These are phyloP conservation scores for Bacterosira constricta DNA, from an alignment of 108 stramenopile species.

Conservation along the genomic window DNA sequence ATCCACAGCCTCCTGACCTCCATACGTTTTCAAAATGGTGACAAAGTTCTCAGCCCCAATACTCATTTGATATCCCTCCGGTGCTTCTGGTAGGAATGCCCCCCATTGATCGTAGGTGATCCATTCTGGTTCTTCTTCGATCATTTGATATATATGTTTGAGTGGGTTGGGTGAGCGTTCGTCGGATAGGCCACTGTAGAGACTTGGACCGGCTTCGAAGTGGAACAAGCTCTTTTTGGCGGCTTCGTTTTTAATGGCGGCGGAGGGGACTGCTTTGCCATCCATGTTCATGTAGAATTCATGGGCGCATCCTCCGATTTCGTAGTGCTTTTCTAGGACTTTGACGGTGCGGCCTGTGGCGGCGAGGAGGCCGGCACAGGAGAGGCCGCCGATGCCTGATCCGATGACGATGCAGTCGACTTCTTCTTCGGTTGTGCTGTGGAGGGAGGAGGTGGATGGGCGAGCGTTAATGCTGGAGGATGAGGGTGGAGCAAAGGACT, in stretches of 20 bases:
- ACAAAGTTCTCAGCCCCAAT: conserved; percentile 86
- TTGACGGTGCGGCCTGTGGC: conserved; percentile 61
- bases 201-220: conserved; percentile 93
- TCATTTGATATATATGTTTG: conserved; percentile 94
- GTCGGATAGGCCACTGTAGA: conserved; percentile 84
- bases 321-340: conserved; percentile 88
- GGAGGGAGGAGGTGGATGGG: not conserved
- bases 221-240: conserved; percentile 65
- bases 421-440: conserved; percentile 33
- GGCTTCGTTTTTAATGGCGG: not conserved
- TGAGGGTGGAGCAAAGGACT: too few relatives aligned
- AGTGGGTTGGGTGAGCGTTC: conserved; percentile 89
- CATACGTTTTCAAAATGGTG: conserved; percentile 65
- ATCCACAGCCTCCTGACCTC: conserved; percentile 70
- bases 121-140: conserved; percentile 81
- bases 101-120: conserved; percentile 91
- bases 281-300: conserved; percentile 49
- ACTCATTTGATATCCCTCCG: conserved; percentile 70
- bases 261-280: conserved; percentile 24
- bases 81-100: conserved; percentile 79
- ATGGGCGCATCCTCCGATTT: conserved; percentile 82
- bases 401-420: conserved; percentile 89
- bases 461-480: too few relatives aligned
- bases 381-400: conserved; percentile 86
- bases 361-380: conserved; percentile 80